Evolutionary conservation across 2,329 filamentous ascomycete genomes (phyloP).

Genomic region (Monilinia aucupariae): DNA sequence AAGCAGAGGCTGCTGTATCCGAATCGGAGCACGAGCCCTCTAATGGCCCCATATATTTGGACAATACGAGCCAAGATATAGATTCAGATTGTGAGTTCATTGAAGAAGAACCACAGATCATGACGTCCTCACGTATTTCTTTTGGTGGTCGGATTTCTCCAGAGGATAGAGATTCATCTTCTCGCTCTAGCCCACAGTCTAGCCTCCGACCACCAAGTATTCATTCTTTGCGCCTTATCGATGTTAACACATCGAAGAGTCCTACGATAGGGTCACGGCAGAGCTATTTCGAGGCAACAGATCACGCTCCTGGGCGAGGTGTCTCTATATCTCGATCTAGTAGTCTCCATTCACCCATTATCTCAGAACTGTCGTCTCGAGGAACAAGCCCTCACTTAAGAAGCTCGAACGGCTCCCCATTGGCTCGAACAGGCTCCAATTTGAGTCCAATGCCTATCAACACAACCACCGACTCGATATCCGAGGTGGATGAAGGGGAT

Average conservation of each 20-base stretch:
- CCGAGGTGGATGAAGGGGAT: slow-evolving; percentile 31
- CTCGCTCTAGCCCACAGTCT: slow-evolving; percentile 23
- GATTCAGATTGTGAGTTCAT: slow-evolving; percentile 29
- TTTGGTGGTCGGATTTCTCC: slow-evolving; percentile 30
- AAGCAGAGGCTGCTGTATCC: slow-evolving; percentile 14
- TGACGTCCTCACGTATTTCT: slow-evolving; percentile 36
- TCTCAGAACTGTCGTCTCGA: slow-evolving; percentile 24
- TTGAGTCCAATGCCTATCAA: slow-evolving; percentile 23
- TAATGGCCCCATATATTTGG: slow-evolving; percentile 23
- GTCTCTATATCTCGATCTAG: slow-evolving; percentile 22
- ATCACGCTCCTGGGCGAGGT: slow-evolving; percentile 23
- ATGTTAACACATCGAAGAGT: slow-evolving; percentile 30
- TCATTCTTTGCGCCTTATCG: slow-evolving; percentile 34
- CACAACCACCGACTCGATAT: slow-evolving; percentile 29
- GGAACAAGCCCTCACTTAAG: slow-evolving; percentile 27
- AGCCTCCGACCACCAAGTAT: slow-evolving; percentile 32
- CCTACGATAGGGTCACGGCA: slow-evolving; percentile 23
- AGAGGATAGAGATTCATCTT: slow-evolving; percentile 26
- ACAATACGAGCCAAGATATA: slow-evolving; percentile 23
- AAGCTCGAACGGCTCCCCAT: slow-evolving; percentile 26
- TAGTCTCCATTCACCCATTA: slow-evolving; percentile 26
- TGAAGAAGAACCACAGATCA: slow-evolving; percentile 34
- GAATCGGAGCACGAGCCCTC: slow-evolving; percentile 23
- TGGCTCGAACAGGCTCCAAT: slow-evolving; percentile 26
- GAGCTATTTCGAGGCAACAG: slow-evolving; percentile 24